Base-by-base conservation (phyloP, 1,284 basidiomycete genomes). In the Prillingera fragicola region DNA sequence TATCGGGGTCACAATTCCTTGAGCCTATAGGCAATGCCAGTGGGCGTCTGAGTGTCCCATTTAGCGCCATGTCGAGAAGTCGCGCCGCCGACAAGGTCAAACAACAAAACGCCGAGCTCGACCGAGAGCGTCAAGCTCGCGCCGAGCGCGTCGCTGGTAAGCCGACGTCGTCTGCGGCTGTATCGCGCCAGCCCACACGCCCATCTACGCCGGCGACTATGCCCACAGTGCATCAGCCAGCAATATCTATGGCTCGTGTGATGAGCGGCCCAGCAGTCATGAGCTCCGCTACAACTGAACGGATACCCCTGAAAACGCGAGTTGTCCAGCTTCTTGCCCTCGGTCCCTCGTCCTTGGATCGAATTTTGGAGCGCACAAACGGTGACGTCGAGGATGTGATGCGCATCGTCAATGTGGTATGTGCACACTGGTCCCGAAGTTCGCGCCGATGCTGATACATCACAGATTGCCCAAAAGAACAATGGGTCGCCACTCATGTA, bases 251-350 rank as follows among this genome's bases (percentile, higher is more conserved):
- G 50, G 36, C 28, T 12, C 45, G 50, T 22, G 35, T 45, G 21
- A 28, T 45, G 23, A 52, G 50, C 33, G 50, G 50, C 8, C 50
- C 52, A 3, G 45, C 47, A 1, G 42, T 44, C 8, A 21, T 41
- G 14, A 41, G 34, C 4, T n/a, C 44, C 15, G 31, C 33, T 1
- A 35, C 35, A 18, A 45, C 36, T 1, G 50, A 52, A 32, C 28
- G 40, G 36, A 57, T 66, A n/a, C 65, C 67, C 13, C 59, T 69
- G 39, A 69, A 69, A 45, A 69, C 67, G 12, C 48, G 62, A 15
- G 65, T 69, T 3, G 56, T 69, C 43, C 67, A 69, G 52, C 45
- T 61, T 10, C 54, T 69, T 5, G 65, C 65, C 2, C 47, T 69
- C 8, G 67, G 67, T 0, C 52, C 62, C 3, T 54, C 52, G 18